A percentile compares a stretch with the other conserved stretches of the same genome.
phyloP scores from a whole-genome alignment of 768 basidiomycete genomes.

The Pulveroboletus frians region DNA sequence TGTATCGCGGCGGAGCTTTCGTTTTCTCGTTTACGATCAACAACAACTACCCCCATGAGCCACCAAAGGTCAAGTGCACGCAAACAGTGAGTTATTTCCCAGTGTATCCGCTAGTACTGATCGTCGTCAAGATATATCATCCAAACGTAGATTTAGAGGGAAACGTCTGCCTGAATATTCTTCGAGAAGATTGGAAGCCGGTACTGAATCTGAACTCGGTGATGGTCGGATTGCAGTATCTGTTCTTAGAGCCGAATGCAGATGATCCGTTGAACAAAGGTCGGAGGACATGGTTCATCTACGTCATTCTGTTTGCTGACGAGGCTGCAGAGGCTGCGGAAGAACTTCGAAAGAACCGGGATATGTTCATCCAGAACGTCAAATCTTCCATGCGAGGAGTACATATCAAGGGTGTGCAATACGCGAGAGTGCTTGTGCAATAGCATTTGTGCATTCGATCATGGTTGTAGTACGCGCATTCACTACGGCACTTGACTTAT shows the following conservation, averaged over 20 bases:
- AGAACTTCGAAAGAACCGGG: slow-evolving; percentile 86
- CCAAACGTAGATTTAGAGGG: slow-evolving; percentile 98
- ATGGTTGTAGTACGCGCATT: slow-evolving; percentile 7
- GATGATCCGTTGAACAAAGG: slow-evolving; percentile 99
- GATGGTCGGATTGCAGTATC: slow-evolving; percentile 96
- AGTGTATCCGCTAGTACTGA: slow-evolving; percentile 5
- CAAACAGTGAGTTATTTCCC: slow-evolving; percentile 62
- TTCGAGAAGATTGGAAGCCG: slow-evolving; percentile 99
- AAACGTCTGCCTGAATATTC: slow-evolving; percentile 96
- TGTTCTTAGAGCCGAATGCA: slow-evolving; percentile 97
- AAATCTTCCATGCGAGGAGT: slow-evolving; percentile 82
- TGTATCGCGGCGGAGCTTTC: slow-evolving; percentile 97
- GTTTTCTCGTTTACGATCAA: slow-evolving; percentile 94
- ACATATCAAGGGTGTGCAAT: slow-evolving; percentile 70
- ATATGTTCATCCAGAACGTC: slow-evolving; percentile 80
- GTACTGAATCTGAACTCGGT: slow-evolving; percentile 96
- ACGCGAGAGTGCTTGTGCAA: slow-evolving; percentile 65
- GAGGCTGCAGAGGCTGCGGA: slow-evolving; percentile 78
- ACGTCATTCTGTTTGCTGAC: slow-evolving; percentile 7
- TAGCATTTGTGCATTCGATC: slow-evolving; percentile 19
- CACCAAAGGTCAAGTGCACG: slow-evolving; percentile 97
- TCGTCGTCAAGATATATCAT: slow-evolving; percentile 79
- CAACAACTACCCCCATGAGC: slow-evolving; percentile 97
- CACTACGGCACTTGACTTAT: slow-evolving; percentile 2
- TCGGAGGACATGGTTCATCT: slow-evolving; percentile 31